Evolutionary conservation across 768 basidiomycete species (phyloP).

Genomic region (Artomyces pyxidatus): DNA sequence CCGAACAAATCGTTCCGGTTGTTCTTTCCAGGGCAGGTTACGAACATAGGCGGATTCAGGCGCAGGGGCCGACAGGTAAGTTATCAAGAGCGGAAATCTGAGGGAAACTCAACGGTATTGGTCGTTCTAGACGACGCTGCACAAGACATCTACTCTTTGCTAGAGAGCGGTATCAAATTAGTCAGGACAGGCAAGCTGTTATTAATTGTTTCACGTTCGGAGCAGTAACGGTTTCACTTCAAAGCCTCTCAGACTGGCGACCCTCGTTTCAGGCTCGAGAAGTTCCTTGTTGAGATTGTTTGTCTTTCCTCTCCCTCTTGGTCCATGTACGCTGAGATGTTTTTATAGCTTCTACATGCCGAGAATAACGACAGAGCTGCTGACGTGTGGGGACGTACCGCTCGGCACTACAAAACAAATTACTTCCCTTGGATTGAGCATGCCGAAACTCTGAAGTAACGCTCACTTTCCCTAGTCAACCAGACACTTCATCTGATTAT

Average conservation of each 20-base stretch:
- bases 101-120: no score
- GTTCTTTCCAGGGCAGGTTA: constrained; percentile 14
- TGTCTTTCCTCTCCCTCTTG: neutral
- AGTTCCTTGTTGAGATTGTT: constrained; percentile 70
- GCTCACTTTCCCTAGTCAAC: neutral
- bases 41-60: constrained; percentile 4
- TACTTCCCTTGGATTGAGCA: constrained; percentile 28
- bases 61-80: no score
- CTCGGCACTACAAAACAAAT: constrained; percentile 21
- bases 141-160: neutral
- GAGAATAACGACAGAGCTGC: constrained; percentile 11
- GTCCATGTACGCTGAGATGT: neutral
- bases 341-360: neutral
- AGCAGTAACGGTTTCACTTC: neutral
- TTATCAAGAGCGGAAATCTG: no score
- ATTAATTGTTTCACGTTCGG: neutral
- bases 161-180: constrained; percentile 57
- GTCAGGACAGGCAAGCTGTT: constrained; percentile 46
- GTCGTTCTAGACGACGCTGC: neutral
- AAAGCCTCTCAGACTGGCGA: constrained; percentile 65
- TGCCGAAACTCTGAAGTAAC: constrained; percentile 14
- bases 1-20: constrained; percentile 12
- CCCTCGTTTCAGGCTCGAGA: constrained; percentile 71
- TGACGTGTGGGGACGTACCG: constrained; percentile 23
- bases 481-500: neutral